These are phyloP conservation scores for Eucalyptus victrix DNA, from an alignment of 345 rosid species.

Conservation along the genomic window DNA sequence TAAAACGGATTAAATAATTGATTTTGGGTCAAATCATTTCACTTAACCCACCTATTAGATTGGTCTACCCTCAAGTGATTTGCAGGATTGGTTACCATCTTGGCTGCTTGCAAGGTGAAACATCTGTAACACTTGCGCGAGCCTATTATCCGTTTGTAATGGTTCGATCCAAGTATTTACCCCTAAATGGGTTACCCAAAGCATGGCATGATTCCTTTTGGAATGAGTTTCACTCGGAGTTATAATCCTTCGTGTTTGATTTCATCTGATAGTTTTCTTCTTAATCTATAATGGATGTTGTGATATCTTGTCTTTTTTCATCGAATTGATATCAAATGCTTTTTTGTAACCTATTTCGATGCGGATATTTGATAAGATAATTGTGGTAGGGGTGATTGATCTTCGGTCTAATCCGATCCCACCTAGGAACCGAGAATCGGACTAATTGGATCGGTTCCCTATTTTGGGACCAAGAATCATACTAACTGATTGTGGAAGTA, in stretches of 20 bases:
- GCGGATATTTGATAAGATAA: neutral
- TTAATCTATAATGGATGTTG: neutral
- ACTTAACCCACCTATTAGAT: neutral
- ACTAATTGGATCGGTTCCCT: too few species aligned
- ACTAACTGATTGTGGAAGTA: too few species aligned
- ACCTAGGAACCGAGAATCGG: too few species aligned
- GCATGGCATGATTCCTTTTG: neutral
- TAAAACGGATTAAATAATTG: too few species aligned
- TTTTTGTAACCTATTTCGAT: neutral
- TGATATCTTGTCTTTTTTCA: neutral
- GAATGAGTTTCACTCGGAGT: neutral
- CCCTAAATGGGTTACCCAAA: neutral
- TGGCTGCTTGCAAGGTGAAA: neutral
- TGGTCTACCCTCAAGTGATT: neutral
- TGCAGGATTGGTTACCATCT: neutral
- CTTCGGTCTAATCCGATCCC: too few species aligned
- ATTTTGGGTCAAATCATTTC: accelerated
- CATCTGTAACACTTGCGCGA: neutral
- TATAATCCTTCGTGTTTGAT: neutral
- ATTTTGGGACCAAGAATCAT: too few species aligned
- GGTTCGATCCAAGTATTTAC: neutral
- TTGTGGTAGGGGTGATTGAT: too few species aligned
- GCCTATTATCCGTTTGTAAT: neutral
- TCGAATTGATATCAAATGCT: neutral
- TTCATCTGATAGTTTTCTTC: too few species aligned